Evolutionary conservation across 2,329 filamentous ascomycete genomes (phyloP).

Genomic region (Decorospora gaudefroyi): DNA sequence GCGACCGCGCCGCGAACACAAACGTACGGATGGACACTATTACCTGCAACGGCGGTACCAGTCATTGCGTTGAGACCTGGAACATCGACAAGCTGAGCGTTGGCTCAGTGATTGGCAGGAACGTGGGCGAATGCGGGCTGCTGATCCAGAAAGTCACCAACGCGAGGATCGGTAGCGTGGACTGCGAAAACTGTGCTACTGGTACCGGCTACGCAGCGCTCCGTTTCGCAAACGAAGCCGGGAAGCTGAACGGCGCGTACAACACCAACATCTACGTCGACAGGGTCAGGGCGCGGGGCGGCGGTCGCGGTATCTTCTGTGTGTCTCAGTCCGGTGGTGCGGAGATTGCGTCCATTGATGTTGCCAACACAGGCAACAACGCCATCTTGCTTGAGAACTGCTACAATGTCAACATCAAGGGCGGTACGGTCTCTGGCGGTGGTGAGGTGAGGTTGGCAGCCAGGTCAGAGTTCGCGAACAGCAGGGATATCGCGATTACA

Average conservation of each 20-base stretch:
- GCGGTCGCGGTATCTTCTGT: slow-evolving; percentile 62
- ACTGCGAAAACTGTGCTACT: slow-evolving; percentile 59
- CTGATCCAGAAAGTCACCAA: slow-evolving; percentile 60
- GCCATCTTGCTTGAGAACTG: slow-evolving; percentile 64
- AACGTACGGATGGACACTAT: slow-evolving; percentile 61
- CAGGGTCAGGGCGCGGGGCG: slow-evolving; percentile 60
- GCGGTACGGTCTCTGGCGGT: slow-evolving; percentile 59
- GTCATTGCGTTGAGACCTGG: slow-evolving; percentile 64
- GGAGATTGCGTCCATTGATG: slow-evolving; percentile 56
- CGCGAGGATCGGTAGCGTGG: slow-evolving; percentile 59
- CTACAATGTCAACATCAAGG: slow-evolving; percentile 58
- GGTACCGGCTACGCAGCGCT: slow-evolving; percentile 62
- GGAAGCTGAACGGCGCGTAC: slow-evolving; percentile 56
- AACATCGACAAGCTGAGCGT: slow-evolving; percentile 62
- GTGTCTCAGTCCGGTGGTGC: slow-evolving; percentile 61
- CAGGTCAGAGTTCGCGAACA: slow-evolving; percentile 60
- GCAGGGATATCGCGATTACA: slow-evolving; percentile 56
- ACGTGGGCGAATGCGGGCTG: slow-evolving; percentile 62
- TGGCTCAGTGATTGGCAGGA: slow-evolving; percentile 57
- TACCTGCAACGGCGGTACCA: slow-evolving; percentile 58
- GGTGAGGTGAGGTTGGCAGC: slow-evolving; percentile 61
- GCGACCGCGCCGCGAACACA: slow-evolving; percentile 57
- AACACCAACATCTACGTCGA: slow-evolving; percentile 59
- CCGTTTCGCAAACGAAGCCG: slow-evolving; percentile 63
- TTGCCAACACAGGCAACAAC: slow-evolving; percentile 60